phyloP scores from a whole-genome alignment of 176 grass and related monocot species.

The Coix lacrymajobi region DNA sequence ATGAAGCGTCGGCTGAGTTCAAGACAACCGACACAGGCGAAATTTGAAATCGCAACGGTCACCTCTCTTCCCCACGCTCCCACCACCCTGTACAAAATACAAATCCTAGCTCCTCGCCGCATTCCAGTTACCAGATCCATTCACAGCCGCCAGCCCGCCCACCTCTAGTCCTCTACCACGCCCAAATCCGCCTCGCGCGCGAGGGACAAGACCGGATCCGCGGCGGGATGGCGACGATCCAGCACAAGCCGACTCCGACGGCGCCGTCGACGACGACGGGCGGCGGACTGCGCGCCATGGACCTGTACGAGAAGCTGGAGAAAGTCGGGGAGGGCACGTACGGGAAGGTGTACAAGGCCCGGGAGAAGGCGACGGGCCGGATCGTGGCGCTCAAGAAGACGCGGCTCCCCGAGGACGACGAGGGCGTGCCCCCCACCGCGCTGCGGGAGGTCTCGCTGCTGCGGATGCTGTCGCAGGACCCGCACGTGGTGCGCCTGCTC shows the following conservation, averaged over 20 bases:
- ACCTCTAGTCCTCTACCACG: background rate
- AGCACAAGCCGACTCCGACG: constrained; percentile 9
- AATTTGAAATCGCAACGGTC: background rate
- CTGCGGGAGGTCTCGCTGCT: constrained; percentile 94
- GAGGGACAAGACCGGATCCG: background rate
- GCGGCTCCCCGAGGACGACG: constrained; percentile 92
- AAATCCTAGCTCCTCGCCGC: background rate
- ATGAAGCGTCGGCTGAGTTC: no score
- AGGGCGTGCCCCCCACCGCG: constrained; percentile 95
- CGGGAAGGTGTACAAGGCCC: constrained; percentile 98
- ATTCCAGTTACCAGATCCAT: background rate
- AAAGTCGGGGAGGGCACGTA: constrained; percentile 99
- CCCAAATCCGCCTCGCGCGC: background rate
- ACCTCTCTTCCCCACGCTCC: background rate
- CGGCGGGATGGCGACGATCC: constrained; percentile 25
- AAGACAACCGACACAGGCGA: no score
- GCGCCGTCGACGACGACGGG: background rate
- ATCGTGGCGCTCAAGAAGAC: constrained; percentile 99
- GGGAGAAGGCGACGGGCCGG: constrained; percentile 88
- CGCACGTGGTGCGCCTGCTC: constrained; percentile 80
- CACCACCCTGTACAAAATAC: background rate
- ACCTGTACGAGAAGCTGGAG: constrained; percentile 99
- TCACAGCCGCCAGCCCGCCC: background rate
- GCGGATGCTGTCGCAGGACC: constrained; percentile 93
- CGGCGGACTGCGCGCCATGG: constrained; percentile 64